Evolutionary conservation across 2,329 filamentous ascomycete genomes (phyloP).

Genomic region (Akanthomyces lecanii): DNA sequence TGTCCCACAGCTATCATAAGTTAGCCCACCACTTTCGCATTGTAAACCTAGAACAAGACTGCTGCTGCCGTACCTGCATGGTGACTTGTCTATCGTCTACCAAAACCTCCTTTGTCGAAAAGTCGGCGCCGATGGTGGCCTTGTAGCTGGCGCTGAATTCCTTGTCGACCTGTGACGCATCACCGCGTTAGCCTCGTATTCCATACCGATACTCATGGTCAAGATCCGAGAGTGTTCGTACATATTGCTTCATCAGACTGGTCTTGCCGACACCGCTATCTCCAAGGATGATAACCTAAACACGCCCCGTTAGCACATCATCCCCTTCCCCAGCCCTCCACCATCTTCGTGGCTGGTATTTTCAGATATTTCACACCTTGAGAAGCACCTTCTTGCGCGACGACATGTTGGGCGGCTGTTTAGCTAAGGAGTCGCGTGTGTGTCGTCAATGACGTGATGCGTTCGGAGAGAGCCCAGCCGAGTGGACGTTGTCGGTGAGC

Average conservation of each 20-base stretch:
- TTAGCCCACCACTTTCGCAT: neutral
- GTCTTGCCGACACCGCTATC: slow-evolving; percentile 99
- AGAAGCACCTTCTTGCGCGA: slow-evolving; percentile 86
- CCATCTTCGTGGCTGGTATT: neutral
- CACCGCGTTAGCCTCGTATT: slow-evolving; percentile 1
- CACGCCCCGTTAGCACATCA: slow-evolving; percentile 19
- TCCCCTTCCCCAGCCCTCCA: neutral
- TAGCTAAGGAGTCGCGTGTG: slow-evolving; percentile 20
- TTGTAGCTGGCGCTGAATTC: slow-evolving; percentile 99
- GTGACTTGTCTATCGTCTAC: slow-evolving; percentile 97
- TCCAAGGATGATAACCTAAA: slow-evolving; percentile 94
- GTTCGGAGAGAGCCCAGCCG: neutral
- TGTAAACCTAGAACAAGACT: slow-evolving; percentile 15
- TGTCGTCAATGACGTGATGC: slow-evolving; percentile 18
- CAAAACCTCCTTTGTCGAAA: slow-evolving; percentile 94
- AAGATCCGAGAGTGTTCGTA: slow-evolving; percentile 43
- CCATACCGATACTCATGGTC: neutral
- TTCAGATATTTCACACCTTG: slow-evolving; percentile 56
- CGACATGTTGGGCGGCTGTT: slow-evolving; percentile 52
- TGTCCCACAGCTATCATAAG: slow-evolving; percentile 80
- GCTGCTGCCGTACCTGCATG: slow-evolving; percentile 69
- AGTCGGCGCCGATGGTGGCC: slow-evolving; percentile 97
- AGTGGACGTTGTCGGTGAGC: neutral
- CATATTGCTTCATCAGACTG: slow-evolving; percentile 99
- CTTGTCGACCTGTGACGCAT: slow-evolving; percentile 83